Percentiles rank a stretch among this genome's conserved stretches.
Conservation (phyloP, 345 rosid species). For the Geranium brycei region DNA sequence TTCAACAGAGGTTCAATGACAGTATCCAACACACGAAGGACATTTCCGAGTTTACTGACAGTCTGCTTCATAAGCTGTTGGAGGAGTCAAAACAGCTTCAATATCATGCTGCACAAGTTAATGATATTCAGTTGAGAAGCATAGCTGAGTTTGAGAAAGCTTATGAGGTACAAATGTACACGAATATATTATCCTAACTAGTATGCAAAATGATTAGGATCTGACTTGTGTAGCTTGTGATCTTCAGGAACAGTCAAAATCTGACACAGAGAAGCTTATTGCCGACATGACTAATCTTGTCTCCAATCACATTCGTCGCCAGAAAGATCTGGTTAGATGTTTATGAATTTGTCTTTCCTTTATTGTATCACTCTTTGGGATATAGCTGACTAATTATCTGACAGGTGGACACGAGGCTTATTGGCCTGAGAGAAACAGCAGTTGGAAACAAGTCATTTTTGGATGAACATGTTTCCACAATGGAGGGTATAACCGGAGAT, state of each 20-base stretch:
- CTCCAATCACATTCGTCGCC: slow-evolving; percentile 56
- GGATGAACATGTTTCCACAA: slow-evolving; percentile 48
- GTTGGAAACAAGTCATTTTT: slow-evolving; percentile 47
- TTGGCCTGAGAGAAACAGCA: slow-evolving; percentile 40
- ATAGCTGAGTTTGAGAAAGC: slow-evolving; percentile 70
- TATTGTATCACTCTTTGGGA: neutral
- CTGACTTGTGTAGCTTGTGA: neutral
- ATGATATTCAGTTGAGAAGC: slow-evolving; percentile 61
- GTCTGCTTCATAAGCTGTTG: slow-evolving; percentile 47
- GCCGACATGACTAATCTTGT: slow-evolving; percentile 68
- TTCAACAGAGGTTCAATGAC: slow-evolving; percentile 48
- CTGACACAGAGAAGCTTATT: slow-evolving; percentile 71
- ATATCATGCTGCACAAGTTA: slow-evolving; percentile 40
- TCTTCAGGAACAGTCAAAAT: slow-evolving; percentile 74
- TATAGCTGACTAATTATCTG: too few relatives aligned
- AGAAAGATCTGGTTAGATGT: slow-evolving; percentile 59
- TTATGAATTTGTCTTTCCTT: neutral
- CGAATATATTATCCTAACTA: neutral
- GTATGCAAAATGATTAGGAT: slow-evolving; percentile 8
- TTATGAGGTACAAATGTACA: slow-evolving; percentile 40
- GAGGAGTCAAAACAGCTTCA: slow-evolving; percentile 52
- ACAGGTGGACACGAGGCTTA: slow-evolving; percentile 84
- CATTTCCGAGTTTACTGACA: slow-evolving; percentile 51
- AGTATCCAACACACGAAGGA: slow-evolving; percentile 51
- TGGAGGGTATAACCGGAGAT: slow-evolving; percentile 55